phyloP scores from a whole-genome alignment of 805 yeast species.

The Kuraishia floccosa region DNA sequence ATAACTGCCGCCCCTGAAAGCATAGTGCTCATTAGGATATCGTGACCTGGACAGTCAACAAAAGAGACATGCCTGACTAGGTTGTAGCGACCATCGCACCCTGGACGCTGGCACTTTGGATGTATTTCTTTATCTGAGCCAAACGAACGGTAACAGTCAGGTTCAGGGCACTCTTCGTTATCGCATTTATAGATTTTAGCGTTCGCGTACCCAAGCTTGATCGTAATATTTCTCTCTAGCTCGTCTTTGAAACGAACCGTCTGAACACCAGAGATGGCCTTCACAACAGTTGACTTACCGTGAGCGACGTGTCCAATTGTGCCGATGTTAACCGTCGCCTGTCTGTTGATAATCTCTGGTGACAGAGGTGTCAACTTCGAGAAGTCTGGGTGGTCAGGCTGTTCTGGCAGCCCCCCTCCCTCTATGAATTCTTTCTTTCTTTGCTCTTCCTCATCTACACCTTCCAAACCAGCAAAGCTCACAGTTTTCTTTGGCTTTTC shows the following conservation, averaged over 20 bases:
- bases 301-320: constrained; percentile 99
- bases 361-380: constrained; percentile 72
- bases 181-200: constrained; percentile 96
- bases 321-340: constrained; percentile 98
- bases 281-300: constrained; percentile 96
- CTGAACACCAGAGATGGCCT: constrained; percentile 98
- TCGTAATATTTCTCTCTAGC: constrained; percentile 97
- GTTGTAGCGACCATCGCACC: constrained; percentile 81
- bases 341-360: constrained; percentile 95
- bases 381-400: constrained; percentile 85
- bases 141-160: constrained; percentile 90
- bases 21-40: constrained; percentile 99
- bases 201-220: constrained; percentile 96
- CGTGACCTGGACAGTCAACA: constrained; percentile 99
- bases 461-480: constrained; percentile 66
- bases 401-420: constrained; percentile 98
- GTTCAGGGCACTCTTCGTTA: constrained; percentile 78
- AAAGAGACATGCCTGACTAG: constrained; percentile 94
- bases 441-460: constrained; percentile 48
- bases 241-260: constrained; percentile 99
- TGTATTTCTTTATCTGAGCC: constrained; percentile 89
- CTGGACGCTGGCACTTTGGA: constrained; percentile 85
- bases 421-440: constrained; percentile 85
- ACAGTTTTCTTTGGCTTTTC: constrained; percentile 59
- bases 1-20: constrained; percentile 99